Percentiles rank a stretch among this genome's conserved stretches.
Evolutionary conservation across 2,329 filamentous ascomycete genomes (phyloP).

Genomic region (Lasiodiplodia citricola): DNA sequence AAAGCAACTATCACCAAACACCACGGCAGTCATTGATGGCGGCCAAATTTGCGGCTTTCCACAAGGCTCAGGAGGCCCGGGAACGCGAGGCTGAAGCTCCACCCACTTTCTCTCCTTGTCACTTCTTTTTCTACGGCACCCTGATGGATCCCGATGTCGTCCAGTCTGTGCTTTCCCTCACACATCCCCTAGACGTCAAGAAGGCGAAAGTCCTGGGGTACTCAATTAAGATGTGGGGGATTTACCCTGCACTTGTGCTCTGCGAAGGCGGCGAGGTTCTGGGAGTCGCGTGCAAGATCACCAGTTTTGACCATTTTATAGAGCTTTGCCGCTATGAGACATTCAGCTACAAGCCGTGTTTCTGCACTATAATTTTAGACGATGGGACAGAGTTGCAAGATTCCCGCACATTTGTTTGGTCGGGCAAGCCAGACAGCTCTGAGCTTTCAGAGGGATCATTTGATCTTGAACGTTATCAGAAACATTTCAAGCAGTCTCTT

Average conservation of each 20-base stretch:
- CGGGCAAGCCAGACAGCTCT: constrained; percentile 31
- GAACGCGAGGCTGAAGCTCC: background rate
- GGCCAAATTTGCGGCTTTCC: background rate
- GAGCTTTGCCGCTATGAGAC: constrained; percentile 34
- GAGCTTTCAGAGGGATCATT: constrained; percentile 35
- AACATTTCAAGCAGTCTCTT: constrained; percentile 33
- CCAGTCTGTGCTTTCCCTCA: constrained; percentile 35
- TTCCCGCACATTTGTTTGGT: constrained; percentile 34
- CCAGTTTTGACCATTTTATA: constrained; percentile 30
- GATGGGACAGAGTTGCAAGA: constrained; percentile 22
- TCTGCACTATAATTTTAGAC: constrained; percentile 30
- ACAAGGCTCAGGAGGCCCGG: background rate
- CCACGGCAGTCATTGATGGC: background rate
- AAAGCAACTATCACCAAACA: background rate
- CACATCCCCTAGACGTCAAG: constrained; percentile 32
- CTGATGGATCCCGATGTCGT: constrained; percentile 41
- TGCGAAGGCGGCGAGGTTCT: constrained; percentile 25
- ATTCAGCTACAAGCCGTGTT: constrained; percentile 31
- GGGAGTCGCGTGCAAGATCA: constrained; percentile 31
- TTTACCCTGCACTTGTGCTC: constrained; percentile 37
- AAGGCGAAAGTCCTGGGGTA: constrained; percentile 35
- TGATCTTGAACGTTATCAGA: constrained; percentile 35
- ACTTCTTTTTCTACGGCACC: constrained; percentile 42
- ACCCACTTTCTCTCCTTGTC: constrained; percentile 32
- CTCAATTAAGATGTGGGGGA: constrained; percentile 40